phyloP scores from a whole-genome alignment of 805 yeast genomes.

The Metschnikowia henanensis region DNA sequence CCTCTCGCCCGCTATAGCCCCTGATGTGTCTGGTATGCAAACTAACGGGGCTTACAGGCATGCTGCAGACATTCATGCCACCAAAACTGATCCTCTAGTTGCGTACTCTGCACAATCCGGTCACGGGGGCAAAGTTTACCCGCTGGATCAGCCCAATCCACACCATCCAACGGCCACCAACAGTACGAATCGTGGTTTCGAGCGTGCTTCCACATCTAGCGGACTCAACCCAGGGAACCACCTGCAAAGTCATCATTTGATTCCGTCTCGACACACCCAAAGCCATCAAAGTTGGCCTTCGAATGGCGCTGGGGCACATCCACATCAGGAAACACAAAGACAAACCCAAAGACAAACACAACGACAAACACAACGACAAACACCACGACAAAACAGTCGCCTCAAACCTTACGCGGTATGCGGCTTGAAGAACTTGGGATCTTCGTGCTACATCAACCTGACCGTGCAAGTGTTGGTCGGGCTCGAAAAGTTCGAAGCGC shows the following conservation, averaged over 20 bases:
- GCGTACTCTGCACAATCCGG: background rate
- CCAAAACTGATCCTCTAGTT: background rate
- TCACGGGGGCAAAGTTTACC: background rate
- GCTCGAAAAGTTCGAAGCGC: constrained; percentile 44
- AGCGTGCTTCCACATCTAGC: background rate
- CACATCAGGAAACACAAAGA: background rate
- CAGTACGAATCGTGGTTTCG: background rate
- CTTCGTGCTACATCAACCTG: constrained; percentile 75
- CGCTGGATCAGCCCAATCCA: background rate
- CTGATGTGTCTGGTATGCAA: too few species aligned
- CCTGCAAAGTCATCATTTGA: background rate
- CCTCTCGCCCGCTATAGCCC: too few species aligned
- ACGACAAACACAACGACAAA: background rate
- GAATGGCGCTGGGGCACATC: background rate
- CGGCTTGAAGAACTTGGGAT: constrained; percentile 67
- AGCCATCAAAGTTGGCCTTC: background rate
- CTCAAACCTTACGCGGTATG: constrained; percentile 43
- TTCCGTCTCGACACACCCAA: background rate
- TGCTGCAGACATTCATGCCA: background rate
- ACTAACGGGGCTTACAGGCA: background rate
- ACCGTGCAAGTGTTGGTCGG: constrained; percentile 72
- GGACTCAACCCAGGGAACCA: background rate
- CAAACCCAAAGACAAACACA: background rate
- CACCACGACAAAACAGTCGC: too few species aligned
- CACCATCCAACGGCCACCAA: background rate